Conservation (phyloP, 2,329 filamentous ascomycete genomes). For the Ophiocordyceps polyrhachis-furcata region DNA sequence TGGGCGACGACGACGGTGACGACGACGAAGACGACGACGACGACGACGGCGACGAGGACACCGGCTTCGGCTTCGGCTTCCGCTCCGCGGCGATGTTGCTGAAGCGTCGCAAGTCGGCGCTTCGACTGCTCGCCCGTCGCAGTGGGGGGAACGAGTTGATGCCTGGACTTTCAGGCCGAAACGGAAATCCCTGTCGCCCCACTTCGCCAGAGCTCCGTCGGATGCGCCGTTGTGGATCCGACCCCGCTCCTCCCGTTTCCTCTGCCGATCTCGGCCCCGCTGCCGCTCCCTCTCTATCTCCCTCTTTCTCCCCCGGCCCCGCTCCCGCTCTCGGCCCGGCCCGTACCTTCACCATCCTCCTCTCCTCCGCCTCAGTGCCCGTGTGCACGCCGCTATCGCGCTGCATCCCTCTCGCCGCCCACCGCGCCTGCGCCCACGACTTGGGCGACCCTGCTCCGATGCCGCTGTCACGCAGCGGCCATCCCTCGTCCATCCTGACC, state of each 20-base stretch:
- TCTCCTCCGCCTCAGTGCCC: slow-evolving; percentile 23
- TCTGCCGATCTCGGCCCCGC: not conserved
- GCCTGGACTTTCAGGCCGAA: slow-evolving; percentile 46
- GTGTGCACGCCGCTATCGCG: slow-evolving; percentile 40
- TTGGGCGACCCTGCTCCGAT: slow-evolving; percentile 23
- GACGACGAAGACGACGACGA: not conserved
- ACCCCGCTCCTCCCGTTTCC: slow-evolving; percentile 12
- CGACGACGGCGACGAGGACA: not conserved
- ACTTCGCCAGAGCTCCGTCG: slow-evolving; percentile 1
- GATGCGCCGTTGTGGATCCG: slow-evolving; percentile 14
- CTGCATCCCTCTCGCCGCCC: slow-evolving; percentile 7
- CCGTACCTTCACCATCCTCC: not conserved
- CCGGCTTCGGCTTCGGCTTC: not conserved
- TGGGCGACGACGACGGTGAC: not conserved
- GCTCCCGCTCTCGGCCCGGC: not conserved
- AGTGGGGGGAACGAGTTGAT: slow-evolving; percentile 43
- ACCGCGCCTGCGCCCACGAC: not conserved
- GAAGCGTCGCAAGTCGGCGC: slow-evolving; percentile 37
- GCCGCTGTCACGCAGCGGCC: slow-evolving; percentile 10
- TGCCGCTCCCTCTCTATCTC: slow-evolving; percentile 10
- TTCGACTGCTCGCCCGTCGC: slow-evolving; percentile 40
- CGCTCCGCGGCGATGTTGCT: not conserved
- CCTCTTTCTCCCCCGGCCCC: slow-evolving; percentile 4
- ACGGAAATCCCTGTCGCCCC: slow-evolving; percentile 12
- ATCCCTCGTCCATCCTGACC: slow-evolving; percentile 2